Evolutionary conservation across 352 stramenopile genomes (phyloP).

Genomic region (Globisporangium paddicum): DNA sequence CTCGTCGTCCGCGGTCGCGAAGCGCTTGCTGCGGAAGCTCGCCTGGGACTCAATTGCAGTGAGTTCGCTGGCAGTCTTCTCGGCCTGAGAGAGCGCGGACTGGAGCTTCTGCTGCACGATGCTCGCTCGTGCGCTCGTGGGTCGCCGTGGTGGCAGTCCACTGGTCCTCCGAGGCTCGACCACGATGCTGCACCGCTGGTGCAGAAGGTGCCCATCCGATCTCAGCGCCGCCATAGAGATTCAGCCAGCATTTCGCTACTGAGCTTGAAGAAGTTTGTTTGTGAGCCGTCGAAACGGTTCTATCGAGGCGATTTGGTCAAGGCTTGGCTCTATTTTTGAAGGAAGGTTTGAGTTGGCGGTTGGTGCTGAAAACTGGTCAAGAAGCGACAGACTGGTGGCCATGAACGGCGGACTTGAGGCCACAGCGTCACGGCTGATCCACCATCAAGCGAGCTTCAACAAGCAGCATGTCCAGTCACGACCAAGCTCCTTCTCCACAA

Average conservation of each 20-base stretch:
- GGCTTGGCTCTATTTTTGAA: constrained; percentile 1
- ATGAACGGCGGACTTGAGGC: constrained; percentile 24
- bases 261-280: background rate
- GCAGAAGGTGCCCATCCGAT: constrained; percentile 1
- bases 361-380: background rate
- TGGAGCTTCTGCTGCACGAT: constrained; percentile 66
- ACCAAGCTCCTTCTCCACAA: constrained; percentile 28
- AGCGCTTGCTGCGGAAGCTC: constrained; percentile 17
- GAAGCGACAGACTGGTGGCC: background rate
- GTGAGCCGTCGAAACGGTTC: constrained; percentile 6
- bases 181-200: background rate
- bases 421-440: constrained; percentile 30
- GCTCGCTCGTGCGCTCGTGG: constrained; percentile 25
- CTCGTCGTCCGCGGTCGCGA: constrained; percentile 3
- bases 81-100: constrained; percentile 43
- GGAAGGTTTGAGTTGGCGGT: background rate
- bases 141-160: constrained; percentile 1
- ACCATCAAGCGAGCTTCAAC: constrained; percentile 28
- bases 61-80: constrained; percentile 33
- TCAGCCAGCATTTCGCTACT: constrained; percentile 1
- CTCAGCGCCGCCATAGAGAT: constrained; percentile 11
- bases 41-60: constrained; percentile 10
- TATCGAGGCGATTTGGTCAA: background rate
- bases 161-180: background rate
- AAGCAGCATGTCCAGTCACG: constrained; percentile 20